phyloP scores from a whole-genome alignment of 345 rosid species.

The Stellera chamaejasme region DNA sequence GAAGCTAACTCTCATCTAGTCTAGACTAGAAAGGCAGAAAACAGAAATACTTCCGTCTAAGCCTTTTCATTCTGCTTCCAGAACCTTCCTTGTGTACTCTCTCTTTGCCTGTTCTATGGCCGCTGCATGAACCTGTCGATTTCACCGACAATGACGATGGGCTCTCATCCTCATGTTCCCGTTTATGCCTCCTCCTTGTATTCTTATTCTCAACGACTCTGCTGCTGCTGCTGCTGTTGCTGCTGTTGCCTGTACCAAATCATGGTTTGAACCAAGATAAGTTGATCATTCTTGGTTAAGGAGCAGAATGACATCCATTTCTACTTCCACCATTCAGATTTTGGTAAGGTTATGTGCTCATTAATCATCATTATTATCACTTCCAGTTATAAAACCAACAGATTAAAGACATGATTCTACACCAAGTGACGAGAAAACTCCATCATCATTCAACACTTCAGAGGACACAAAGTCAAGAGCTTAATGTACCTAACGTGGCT shows the following conservation, averaged over 20 bases:
- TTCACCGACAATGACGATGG: conserved; percentile 15
- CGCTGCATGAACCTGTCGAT: conserved; percentile 12
- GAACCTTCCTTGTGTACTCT: conserved; percentile 20
- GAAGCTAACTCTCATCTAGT: background rate
- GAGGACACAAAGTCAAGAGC: background rate
- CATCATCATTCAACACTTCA: too few relatives aligned
- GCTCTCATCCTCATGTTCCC: conserved; percentile 12
- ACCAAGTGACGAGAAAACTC: background rate
- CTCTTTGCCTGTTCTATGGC: background rate
- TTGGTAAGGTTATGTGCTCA: background rate
- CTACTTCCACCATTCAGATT: background rate
- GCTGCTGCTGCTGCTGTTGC: too few relatives aligned
- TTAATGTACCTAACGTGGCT: conserved; percentile 25
- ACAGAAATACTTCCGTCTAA: conserved; percentile 32
- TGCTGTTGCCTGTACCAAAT: background rate
- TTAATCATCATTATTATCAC: background rate
- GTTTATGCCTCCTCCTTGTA: conserved; percentile 2
- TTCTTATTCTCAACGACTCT: background rate
- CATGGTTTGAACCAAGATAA: too few relatives aligned
- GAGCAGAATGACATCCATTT: background rate
- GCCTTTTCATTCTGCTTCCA: conserved; percentile 17
- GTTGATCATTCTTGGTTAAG: background rate
- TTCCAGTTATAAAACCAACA: background rate
- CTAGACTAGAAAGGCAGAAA: conserved; percentile 29
- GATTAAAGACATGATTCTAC: background rate